A percentile compares a stretch with the other conserved stretches of the same genome.
Conservation (phyloP, 805 yeast species). For the Blastobotrys robertii region DNA sequence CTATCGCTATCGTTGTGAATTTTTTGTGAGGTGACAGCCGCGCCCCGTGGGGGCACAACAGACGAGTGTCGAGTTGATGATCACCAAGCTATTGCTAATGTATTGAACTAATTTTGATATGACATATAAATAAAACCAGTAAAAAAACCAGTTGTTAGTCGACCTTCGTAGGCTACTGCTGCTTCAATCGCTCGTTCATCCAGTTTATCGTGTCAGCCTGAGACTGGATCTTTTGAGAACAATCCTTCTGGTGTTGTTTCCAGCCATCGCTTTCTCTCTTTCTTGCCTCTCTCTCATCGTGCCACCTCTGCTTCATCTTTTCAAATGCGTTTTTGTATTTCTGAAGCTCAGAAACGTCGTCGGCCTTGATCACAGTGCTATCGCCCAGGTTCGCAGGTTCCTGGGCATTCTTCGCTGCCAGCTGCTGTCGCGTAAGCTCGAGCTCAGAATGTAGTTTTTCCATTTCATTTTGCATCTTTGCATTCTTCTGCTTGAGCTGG, state of each 20-base stretch:
- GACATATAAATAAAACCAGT: not conserved
- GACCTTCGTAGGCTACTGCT: not conserved
- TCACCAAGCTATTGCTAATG: not conserved
- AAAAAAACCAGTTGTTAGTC: not conserved
- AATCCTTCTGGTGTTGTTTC: conserved; percentile 3
- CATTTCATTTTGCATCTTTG: too few species aligned
- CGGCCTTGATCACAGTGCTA: too few species aligned
- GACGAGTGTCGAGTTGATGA: not conserved
- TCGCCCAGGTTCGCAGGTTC: not conserved
- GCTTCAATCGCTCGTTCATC: not conserved
- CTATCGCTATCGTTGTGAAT: too few species aligned
- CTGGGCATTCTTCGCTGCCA: not conserved
- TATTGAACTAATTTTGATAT: not conserved
- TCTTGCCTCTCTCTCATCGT: conserved; percentile 3
- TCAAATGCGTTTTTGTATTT: too few species aligned
- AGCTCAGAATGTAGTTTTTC: too few species aligned
- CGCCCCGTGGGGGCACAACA: too few species aligned
- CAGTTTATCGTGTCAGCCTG: not conserved
- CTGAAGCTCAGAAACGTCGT: too few species aligned
- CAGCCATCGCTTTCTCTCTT: conserved; percentile 3
- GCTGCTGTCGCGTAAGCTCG: not conserved
- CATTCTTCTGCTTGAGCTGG: too few species aligned
- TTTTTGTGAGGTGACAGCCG: too few species aligned
- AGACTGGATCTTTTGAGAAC: conserved; percentile 1
- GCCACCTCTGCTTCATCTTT: conserved; percentile 4